Percentiles rank a stretch among this genome's conserved stretches.
Evolutionary conservation across 306 rosid species (phyloP).

Genomic region (Bauhinia variegata): DNA sequence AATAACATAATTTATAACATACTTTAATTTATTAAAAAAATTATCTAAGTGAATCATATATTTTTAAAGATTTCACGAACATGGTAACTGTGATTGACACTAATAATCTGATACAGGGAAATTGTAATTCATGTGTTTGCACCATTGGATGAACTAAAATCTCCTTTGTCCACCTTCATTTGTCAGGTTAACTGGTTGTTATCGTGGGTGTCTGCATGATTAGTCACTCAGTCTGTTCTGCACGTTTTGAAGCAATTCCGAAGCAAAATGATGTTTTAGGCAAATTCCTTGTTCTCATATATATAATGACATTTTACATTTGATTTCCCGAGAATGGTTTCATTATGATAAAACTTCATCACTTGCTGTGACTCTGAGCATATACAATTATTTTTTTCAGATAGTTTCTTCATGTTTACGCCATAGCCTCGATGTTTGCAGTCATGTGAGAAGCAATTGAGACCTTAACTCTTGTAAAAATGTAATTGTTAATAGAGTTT

Average conservation of each 20-base stretch:
- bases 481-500: too few relatives aligned
- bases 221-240: constrained; percentile 41
- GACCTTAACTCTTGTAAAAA: too few relatives aligned
- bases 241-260: constrained; percentile 42
- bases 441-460: too few relatives aligned
- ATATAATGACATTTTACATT: constrained; percentile 21
- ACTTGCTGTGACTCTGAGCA: too few relatives aligned
- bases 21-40: too few relatives aligned
- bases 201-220: constrained; percentile 49
- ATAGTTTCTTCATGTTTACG: constrained; percentile 37
- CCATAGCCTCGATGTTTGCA: neutral
- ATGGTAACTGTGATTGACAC: too few relatives aligned
- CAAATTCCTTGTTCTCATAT: constrained; percentile 28
- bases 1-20: too few relatives aligned
- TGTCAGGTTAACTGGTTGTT: constrained; percentile 43
- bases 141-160: constrained; percentile 29
- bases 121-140: constrained; percentile 32
- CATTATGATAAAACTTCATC: neutral
- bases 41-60: too few relatives aligned
- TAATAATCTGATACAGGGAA: neutral
- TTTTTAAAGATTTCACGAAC: too few relatives aligned
- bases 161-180: constrained; percentile 27
- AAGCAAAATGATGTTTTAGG: constrained; percentile 45
- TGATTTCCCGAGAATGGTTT: constrained; percentile 20
- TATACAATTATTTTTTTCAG: too few relatives aligned